A percentile compares a stretch with the other conserved stretches of the same genome.
Conservation (phyloP, 768 basidiomycete species). For the Crepidotus variabilis region DNA sequence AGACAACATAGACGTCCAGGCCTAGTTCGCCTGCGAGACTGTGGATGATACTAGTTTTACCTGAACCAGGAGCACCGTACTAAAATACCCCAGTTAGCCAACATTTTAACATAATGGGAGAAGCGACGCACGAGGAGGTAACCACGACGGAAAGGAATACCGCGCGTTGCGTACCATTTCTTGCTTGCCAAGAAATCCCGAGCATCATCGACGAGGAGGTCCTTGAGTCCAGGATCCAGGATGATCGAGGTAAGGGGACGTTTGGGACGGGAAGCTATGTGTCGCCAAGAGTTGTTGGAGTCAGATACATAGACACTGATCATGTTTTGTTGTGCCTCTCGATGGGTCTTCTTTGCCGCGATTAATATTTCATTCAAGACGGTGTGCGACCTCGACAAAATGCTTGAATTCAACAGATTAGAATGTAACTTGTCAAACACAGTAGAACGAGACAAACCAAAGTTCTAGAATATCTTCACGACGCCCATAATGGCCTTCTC, state of each 20-base stretch:
- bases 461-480: conserved; percentile 36
- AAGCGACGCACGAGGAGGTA: conserved; percentile 45
- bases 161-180: conserved; percentile 70
- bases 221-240: conserved; percentile 65
- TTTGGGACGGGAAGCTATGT: conserved; percentile 56
- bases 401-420: conserved; percentile 28
- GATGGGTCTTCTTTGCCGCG: conserved; percentile 50
- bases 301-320: conserved; percentile 54
- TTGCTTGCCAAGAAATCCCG: conserved; percentile 67
- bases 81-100: conserved; percentile 16
- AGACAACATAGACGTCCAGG: conserved; percentile 70
- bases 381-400: conserved; percentile 35
- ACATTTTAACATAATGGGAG: neutral
- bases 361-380: conserved; percentile 50
- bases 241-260: conserved; percentile 66
- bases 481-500: conserved; percentile 29
- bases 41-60: conserved; percentile 78
- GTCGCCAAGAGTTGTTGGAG: conserved; percentile 48
- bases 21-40: conserved; percentile 75
- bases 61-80: conserved; percentile 74
- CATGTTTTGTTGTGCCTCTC: conserved; percentile 44
- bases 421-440: neutral
- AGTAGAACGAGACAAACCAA: conserved; percentile 28
- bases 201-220: conserved; percentile 64
- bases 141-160: conserved; percentile 79